phyloP scores from a whole-genome alignment of 805 yeast genomes.

The Wickerhamiella shivajii region DNA sequence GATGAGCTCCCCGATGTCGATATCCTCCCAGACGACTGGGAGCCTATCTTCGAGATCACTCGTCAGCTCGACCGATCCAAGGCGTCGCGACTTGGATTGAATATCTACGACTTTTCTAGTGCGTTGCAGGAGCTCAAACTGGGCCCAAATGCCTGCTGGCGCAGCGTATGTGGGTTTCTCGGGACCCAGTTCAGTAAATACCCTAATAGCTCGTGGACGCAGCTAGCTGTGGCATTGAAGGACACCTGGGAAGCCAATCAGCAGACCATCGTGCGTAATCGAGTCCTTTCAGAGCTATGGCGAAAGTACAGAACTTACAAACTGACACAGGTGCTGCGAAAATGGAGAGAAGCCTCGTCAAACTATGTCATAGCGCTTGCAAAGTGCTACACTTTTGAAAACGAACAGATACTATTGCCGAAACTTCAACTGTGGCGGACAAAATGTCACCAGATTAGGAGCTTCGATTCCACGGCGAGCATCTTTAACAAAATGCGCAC shows the following conservation, averaged over 20 bases:
- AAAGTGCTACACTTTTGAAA: slow-evolving; percentile 1
- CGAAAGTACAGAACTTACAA: neutral
- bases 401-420: neutral
- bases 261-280: neutral
- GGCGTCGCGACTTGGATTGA: no score
- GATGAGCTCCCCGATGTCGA: neutral
- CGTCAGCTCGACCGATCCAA: slow-evolving; percentile 2
- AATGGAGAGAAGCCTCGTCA: neutral
- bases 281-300: neutral
- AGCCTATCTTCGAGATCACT: neutral
- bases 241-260: neutral
- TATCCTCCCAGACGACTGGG: neutral
- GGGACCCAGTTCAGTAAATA: neutral
- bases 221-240: neutral
- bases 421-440: neutral
- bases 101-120: neutral
- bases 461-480: no score
- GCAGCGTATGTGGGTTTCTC: neutral
- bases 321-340: neutral
- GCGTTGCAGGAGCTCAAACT: slow-evolving; percentile 1
- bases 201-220: neutral
- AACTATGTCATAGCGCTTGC: neutral
- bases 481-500: no score
- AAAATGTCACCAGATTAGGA: no score
- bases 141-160: neutral